These are phyloP conservation scores for Apiospora sp. DNA, from an alignment of 2,329 filamentous ascomycete species.

Conservation along the genomic window DNA sequence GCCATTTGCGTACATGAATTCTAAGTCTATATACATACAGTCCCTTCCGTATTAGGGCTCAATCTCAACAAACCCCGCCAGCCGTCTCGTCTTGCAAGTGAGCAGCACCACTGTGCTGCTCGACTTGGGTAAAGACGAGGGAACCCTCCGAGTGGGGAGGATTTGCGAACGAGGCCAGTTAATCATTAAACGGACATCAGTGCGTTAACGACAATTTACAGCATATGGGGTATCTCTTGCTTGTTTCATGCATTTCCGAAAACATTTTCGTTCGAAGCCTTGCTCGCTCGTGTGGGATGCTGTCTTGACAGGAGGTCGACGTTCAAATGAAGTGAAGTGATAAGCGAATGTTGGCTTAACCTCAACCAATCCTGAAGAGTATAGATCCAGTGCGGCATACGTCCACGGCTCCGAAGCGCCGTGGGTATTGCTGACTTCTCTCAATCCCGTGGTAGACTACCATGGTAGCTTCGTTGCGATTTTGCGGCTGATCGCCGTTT, in stretches of 20 bases:
- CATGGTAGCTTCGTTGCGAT: slow-evolving; percentile 34
- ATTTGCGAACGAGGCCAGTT: slow-evolving; percentile 12
- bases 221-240: slow-evolving; percentile 22
- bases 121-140: slow-evolving; percentile 1
- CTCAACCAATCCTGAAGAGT: slow-evolving; percentile 33
- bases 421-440: slow-evolving; percentile 35
- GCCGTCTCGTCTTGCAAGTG: slow-evolving; percentile 17
- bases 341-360: slow-evolving; percentile 29
- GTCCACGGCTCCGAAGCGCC: slow-evolving; percentile 43
- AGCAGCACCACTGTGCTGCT: slow-evolving; percentile 1
- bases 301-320: slow-evolving; percentile 24
- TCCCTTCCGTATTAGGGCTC: slow-evolving; percentile 20
- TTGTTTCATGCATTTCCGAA: slow-evolving; percentile 13
- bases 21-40: slow-evolving; percentile 20
- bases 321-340: slow-evolving; percentile 29
- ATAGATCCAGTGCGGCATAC: slow-evolving; percentile 33
- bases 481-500: slow-evolving; percentile 36
- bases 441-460: slow-evolving; percentile 38
- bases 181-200: slow-evolving; percentile 10
- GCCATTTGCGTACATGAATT: slow-evolving; percentile 23
- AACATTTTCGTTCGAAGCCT: slow-evolving; percentile 10
- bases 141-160: background rate
- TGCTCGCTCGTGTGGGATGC: slow-evolving; percentile 13
- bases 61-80: background rate
- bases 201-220: slow-evolving; percentile 18